phyloP scores from a whole-genome alignment of 306 rosid species.

The Malus orientalis region DNA sequence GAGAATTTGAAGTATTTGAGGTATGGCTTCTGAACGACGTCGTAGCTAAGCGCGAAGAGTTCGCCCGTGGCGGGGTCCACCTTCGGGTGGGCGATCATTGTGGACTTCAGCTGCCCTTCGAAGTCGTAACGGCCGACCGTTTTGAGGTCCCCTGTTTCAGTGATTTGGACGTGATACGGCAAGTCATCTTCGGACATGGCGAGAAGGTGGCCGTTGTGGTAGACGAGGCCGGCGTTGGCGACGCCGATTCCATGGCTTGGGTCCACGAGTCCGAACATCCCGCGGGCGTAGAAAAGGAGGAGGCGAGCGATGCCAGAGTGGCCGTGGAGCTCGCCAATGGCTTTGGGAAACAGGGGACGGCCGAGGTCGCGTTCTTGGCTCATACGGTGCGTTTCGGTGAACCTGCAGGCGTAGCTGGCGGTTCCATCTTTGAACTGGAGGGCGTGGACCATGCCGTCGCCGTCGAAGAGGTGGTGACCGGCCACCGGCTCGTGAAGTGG shows the following conservation, averaged over 20 bases:
- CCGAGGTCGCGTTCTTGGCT: conserved; percentile 64
- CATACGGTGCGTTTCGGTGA: conserved; percentile 73
- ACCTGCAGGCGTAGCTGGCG: conserved; percentile 70
- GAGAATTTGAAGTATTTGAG: conserved; percentile 66
- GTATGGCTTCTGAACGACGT: conserved; percentile 71
- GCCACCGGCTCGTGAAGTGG: conserved; percentile 74
- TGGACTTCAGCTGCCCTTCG: conserved; percentile 39
- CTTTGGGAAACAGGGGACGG: conserved; percentile 75
- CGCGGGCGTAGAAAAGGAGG: conserved; percentile 64
- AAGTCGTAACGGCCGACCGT: conserved; percentile 74
- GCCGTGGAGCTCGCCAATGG: conserved; percentile 96
- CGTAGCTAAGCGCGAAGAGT: conserved; percentile 56
- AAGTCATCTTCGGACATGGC: conserved; percentile 84
- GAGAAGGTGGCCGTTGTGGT: conserved; percentile 53
- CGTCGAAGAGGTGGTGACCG: conserved; percentile 96
- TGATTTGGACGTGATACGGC: conserved; percentile 63
- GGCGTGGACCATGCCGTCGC: conserved; percentile 97
- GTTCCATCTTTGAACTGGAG: conserved; percentile 39
- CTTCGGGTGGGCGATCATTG: conserved; percentile 95
- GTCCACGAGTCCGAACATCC: conserved; percentile 55
- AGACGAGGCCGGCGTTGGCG: conserved; percentile 91
- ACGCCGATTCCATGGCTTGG: conserved; percentile 73
- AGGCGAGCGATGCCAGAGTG: conserved; percentile 90
- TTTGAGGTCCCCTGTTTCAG: conserved; percentile 57
- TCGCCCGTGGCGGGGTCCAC: conserved; percentile 64